Evolutionary conservation across 179 eudicot genomes (phyloP).

Genomic region (Pouteria campechiana): DNA sequence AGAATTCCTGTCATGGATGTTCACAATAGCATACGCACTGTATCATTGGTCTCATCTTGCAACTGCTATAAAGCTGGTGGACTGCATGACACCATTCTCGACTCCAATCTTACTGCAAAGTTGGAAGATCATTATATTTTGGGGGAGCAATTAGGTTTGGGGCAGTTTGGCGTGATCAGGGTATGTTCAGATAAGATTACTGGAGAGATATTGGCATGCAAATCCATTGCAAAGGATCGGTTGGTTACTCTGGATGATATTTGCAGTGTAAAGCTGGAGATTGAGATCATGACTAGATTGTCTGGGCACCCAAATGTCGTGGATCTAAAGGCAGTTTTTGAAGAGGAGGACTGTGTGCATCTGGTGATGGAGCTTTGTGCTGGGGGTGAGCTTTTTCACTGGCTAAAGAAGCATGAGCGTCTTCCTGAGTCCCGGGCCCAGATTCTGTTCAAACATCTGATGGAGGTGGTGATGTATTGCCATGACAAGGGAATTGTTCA

Average conservation of each 20-base stretch:
- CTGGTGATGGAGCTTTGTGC: slow-evolving; percentile 82
- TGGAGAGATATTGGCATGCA: slow-evolving; percentile 60
- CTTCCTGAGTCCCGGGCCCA: slow-evolving; percentile 53
- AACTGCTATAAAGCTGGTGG: slow-evolving; percentile 33
- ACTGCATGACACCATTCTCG: slow-evolving; percentile 46
- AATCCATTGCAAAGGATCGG: slow-evolving; percentile 58
- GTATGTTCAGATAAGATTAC: slow-evolving; percentile 52
- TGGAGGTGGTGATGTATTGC: slow-evolving; percentile 69
- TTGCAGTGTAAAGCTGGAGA: slow-evolving; percentile 65
- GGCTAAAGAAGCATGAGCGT: slow-evolving; percentile 53
- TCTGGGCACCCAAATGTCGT: slow-evolving; percentile 75
- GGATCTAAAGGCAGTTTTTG: slow-evolving; percentile 76
- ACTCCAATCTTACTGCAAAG: slow-evolving; percentile 24
- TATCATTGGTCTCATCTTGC: slow-evolving; percentile 13
- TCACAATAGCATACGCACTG: slow-evolving; percentile 23
- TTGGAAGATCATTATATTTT: slow-evolving; percentile 44
- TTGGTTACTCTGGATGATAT: slow-evolving; percentile 57
- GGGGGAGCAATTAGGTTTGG: slow-evolving; percentile 66
- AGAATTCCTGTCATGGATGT: slow-evolving; percentile 30
- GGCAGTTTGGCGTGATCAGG: slow-evolving; percentile 61
- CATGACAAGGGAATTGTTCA: slow-evolving; percentile 84
- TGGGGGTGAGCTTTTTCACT: slow-evolving; percentile 75
- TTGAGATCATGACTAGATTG: slow-evolving; percentile 61
- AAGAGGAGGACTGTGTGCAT: slow-evolving; percentile 66
- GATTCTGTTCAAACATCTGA: slow-evolving; percentile 52